Base-by-base conservation (phyloP, 371 early-diverging fungal genomes). In the Apophysomyces elegans region DNA sequence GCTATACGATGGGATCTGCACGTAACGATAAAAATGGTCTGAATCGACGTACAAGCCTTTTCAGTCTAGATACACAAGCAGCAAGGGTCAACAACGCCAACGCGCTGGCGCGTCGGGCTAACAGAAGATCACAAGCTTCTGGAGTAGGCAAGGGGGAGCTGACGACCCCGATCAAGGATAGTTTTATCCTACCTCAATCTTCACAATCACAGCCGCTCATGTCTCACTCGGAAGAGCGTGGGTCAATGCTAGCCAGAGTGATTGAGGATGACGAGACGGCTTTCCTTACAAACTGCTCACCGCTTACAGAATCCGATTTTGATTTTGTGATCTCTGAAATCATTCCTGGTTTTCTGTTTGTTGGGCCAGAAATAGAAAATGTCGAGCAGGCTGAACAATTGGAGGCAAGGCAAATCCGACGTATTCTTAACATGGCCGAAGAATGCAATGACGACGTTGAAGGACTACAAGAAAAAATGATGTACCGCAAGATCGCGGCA, bases 391-490 rank as follows among this genome's bases (percentile, higher is more conserved):
- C 85, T 4, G 67, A 72, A n/a, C 76, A 81, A 59, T 63, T 88
- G 37, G 69, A 83, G 35, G 66, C 66, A 14, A 72, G 84, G 26
- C 71, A 72, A 2, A 84, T 88, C 50, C 76, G 73, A 54, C 76
- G 88, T 4, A 79, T 88, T 18, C 61, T 88, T 9, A 88, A 88
- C 65, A 84, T 88, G 87, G 89, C 89, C 0, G 83, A 81, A 65
- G 87, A 88, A 68, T 88, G 89, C 45, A 73, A 83, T 2, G 87
- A 88, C 65, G 68, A 70, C 37, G 69, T 82, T 7, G 63, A 76
- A 35, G 76, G 81, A 4, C 21, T 79, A n/a, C 61, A 62, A 36
- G 58, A 70, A 0, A 45, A 46, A 18, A 39, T 83, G 7, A 50
- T 71, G 0, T 88, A 88, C 61, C 83, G 83, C 46, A 88, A 88